A percentile compares a stretch with the other conserved stretches of the same genome.
phyloP scores from a whole-genome alignment of 2,329 filamentous ascomycete species.

The Metarhizium sp. region DNA sequence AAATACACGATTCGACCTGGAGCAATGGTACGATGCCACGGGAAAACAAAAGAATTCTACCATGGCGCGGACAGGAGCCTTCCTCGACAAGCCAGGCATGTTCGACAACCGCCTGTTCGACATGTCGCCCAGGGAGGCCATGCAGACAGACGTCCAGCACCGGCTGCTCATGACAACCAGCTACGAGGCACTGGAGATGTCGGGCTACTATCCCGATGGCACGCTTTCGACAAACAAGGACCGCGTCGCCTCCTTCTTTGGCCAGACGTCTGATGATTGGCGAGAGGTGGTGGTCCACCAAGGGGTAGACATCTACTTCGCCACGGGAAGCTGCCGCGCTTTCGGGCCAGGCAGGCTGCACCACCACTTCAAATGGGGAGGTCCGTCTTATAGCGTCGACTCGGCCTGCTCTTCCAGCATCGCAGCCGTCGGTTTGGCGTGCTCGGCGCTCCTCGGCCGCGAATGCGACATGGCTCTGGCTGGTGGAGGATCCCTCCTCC shows the following conservation, averaged over 20 bases:
- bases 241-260: neutral
- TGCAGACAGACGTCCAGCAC: slow-evolving; percentile 40
- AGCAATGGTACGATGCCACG: neutral
- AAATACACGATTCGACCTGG: neutral
- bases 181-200: neutral
- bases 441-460: neutral
- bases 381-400: slow-evolving; percentile 1
- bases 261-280: slow-evolving; percentile 1
- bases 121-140: slow-evolving; percentile 60
- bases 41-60: neutral
- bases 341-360: slow-evolving; percentile 3
- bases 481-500: neutral
- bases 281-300: neutral
- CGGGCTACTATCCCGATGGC: neutral
- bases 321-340: neutral
- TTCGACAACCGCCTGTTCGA: slow-evolving; percentile 63
- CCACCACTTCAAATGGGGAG: slow-evolving; percentile 1
- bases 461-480: neutral
- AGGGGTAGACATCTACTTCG: neutral
- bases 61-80: neutral
- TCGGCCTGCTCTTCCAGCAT: slow-evolving; percentile 1
- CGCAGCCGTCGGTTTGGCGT: neutral
- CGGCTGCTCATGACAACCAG: neutral
- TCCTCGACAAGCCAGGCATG: neutral
- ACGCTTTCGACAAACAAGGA: neutral